phyloP scores from a whole-genome alignment of 306 rosid genomes.

The Trichosanthes truncata region DNA sequence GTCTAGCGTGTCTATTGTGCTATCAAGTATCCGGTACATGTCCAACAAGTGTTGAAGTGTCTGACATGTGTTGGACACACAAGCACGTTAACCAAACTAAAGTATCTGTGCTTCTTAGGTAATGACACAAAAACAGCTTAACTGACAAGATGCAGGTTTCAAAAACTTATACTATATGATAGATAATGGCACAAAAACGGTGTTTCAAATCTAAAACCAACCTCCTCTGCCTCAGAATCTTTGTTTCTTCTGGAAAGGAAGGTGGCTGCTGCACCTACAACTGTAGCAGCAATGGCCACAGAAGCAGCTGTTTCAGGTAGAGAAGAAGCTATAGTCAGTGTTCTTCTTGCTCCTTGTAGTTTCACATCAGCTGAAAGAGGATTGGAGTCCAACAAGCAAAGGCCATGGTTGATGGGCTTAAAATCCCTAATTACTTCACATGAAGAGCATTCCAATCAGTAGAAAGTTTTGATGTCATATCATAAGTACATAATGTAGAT shows the following conservation, averaged over 20 bases:
- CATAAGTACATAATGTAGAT: background rate
- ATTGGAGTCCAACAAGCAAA: slow-evolving; percentile 1
- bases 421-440: slow-evolving; percentile 12
- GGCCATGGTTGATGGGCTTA: slow-evolving; percentile 1
- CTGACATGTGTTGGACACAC: too few species aligned
- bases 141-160: background rate
- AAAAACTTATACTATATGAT: background rate
- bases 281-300: slow-evolving; percentile 63
- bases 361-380: slow-evolving; percentile 28
- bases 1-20: too few species aligned
- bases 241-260: slow-evolving; percentile 59
- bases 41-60: too few species aligned
- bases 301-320: slow-evolving; percentile 87
- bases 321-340: slow-evolving; percentile 30
- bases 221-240: slow-evolving; percentile 44
- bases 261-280: slow-evolving; percentile 79
- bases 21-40: too few species aligned
- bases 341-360: slow-evolving; percentile 42
- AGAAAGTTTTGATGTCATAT: background rate
- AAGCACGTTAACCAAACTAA: too few species aligned
- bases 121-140: background rate
- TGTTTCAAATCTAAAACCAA: slow-evolving; percentile 10
- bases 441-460: slow-evolving; percentile 12
- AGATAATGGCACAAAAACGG: background rate
- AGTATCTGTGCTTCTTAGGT: too few species aligned